These are phyloP conservation scores for Termitomyces sp. DNA, from an alignment of 768 basidiomycete genomes.

Conservation along the genomic window DNA sequence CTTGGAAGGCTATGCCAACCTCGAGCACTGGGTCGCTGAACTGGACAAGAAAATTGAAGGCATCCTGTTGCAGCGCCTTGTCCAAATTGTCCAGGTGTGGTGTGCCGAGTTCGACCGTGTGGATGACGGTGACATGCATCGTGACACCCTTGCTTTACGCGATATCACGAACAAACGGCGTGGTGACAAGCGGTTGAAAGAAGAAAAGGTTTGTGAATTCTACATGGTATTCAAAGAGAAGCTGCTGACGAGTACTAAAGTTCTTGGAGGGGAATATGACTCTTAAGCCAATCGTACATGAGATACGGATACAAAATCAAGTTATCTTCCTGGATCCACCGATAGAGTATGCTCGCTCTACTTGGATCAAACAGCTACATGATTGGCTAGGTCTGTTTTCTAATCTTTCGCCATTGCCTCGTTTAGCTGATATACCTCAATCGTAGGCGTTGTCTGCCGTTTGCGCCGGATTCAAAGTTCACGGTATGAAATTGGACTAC, in stretches of 20 bases:
- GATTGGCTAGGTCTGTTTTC: constrained; percentile 71
- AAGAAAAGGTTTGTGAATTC: constrained; percentile 63
- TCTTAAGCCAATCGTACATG: constrained; percentile 87
- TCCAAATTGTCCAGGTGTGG: constrained; percentile 82
- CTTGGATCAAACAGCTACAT: constrained; percentile 88
- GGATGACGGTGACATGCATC: constrained; percentile 62
- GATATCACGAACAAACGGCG: constrained; percentile 66
- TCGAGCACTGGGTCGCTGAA: constrained; percentile 89
- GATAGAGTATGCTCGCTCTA: constrained; percentile 88
- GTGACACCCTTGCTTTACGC: constrained; percentile 48
- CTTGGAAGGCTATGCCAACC: constrained; percentile 91
- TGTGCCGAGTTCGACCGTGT: constrained; percentile 73
- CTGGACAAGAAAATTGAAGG: constrained; percentile 81
- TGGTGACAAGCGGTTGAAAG: constrained; percentile 68
- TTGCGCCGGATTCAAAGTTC: constrained; percentile 90
- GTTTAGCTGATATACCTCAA: neutral
- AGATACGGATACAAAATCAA: constrained; percentile 97
- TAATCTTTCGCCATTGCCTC: too few species aligned
- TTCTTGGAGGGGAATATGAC: constrained; percentile 71
- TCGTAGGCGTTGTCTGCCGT: constrained; percentile 79
- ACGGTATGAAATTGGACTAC: constrained; percentile 93
- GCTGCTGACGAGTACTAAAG: constrained; percentile 32
- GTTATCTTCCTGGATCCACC: constrained; percentile 99
- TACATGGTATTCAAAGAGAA: neutral
- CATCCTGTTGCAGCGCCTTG: constrained; percentile 73